A percentile compares a stretch with the other conserved stretches of the same genome.
These are phyloP conservation scores for Paxillus involutus DNA, from an alignment of 768 basidiomycete species.

Conservation along the genomic window DNA sequence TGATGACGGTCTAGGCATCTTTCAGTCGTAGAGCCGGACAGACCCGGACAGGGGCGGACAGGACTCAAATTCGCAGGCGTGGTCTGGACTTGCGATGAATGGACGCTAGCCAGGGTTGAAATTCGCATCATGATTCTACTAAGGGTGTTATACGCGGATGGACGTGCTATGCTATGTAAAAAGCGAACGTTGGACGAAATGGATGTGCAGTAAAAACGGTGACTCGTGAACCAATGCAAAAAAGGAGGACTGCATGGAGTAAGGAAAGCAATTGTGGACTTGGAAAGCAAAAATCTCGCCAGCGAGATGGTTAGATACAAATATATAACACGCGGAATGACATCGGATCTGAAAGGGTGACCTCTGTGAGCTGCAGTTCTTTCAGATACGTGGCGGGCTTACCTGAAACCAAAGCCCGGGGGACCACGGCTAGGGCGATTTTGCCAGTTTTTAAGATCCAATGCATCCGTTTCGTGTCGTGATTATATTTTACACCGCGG, in stretches of 20 bases:
- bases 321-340: background rate
- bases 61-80: too few species aligned
- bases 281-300: constrained; percentile 1
- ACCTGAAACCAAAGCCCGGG: too few species aligned
- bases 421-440: background rate
- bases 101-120: too few species aligned
- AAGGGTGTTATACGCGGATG: background rate
- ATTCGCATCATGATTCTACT: too few species aligned
- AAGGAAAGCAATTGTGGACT: background rate
- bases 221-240: constrained; percentile 3
- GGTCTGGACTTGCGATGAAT: too few species aligned
- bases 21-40: too few species aligned
- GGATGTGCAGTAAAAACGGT: constrained; percentile 24
- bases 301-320: constrained; percentile 1
- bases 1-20: too few species aligned
- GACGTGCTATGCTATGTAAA: background rate
- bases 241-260: background rate
- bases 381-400: too few species aligned
- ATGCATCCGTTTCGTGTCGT: background rate
- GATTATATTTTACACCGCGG: constrained; percentile 24
- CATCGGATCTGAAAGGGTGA: background rate
- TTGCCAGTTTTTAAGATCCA: background rate
- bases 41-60: too few species aligned
- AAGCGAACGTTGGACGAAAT: constrained; percentile 11
- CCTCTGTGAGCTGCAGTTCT: background rate